phyloP scores from a whole-genome alignment of 2,329 filamentous ascomycete genomes.

The Hypoxylon sp. region DNA sequence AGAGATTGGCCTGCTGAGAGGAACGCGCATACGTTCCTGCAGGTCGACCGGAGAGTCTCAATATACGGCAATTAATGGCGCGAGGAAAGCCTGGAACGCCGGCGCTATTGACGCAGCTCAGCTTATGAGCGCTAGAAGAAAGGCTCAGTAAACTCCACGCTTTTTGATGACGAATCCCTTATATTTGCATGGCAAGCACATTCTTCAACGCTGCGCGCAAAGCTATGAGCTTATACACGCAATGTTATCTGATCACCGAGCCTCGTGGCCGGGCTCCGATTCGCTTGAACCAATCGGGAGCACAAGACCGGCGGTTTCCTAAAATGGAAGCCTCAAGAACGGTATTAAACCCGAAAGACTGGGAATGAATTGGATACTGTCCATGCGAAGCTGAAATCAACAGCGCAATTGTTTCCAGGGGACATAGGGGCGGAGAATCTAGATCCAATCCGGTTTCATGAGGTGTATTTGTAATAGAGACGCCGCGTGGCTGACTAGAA shows the following conservation, averaged over 20 bases:
- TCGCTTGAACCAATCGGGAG: slow-evolving; percentile 39
- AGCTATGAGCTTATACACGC: slow-evolving; percentile 9
- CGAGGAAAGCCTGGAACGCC: slow-evolving; percentile 26
- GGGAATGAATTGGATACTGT: slow-evolving; percentile 9
- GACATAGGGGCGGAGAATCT: slow-evolving; percentile 4
- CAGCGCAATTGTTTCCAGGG: slow-evolving; percentile 7
- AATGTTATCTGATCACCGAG: slow-evolving; percentile 33
- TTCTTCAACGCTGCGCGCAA: slow-evolving; percentile 9
- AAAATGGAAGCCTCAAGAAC: slow-evolving; percentile 42
- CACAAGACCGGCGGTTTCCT: slow-evolving; percentile 33
- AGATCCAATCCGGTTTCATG: neutral
- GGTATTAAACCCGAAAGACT: slow-evolving; percentile 8
- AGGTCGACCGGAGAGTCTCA: slow-evolving; percentile 37
- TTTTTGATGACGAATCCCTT: slow-evolving; percentile 11
- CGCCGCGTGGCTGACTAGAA: slow-evolving; percentile 22
- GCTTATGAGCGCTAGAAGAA: slow-evolving; percentile 33
- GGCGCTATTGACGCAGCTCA: slow-evolving; percentile 42
- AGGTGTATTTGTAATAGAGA: neutral
- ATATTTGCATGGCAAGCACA: neutral
- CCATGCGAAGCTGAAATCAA: slow-evolving; percentile 27
- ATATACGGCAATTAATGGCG: slow-evolving; percentile 45
- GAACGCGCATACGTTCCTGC: slow-evolving; percentile 44
- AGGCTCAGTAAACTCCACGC: slow-evolving; percentile 19
- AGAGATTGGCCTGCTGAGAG: slow-evolving; percentile 42
- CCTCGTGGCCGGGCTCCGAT: slow-evolving; percentile 38